Base-by-base conservation (phyloP, 2,329 filamentous ascomycete species). In the Fusarium sp. region DNA sequence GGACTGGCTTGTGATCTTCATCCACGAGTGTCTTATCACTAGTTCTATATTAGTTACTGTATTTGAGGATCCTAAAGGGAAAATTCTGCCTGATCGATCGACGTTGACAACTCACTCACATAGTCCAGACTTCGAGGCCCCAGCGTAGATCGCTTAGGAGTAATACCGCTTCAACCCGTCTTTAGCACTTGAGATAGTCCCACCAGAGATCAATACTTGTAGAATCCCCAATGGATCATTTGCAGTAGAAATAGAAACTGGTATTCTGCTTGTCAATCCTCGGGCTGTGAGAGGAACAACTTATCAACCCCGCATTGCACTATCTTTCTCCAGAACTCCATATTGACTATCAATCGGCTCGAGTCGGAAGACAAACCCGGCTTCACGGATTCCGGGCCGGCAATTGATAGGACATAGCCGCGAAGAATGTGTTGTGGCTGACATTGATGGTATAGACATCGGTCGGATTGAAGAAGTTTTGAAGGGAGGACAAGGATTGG, bases 341-440 rank as follows among this genome's bases (percentile, higher is more conserved):
- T 45, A 46, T 5, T 23, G 41, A 34, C 37, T 58, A 49, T 47
- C 64, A 48, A 30, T 28, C 54, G 47, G 61, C 61, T 59, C 34
- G 50, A 28, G 25, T 66, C 62, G 62, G 61, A 30, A 65, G 18
- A 28, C 18, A 18, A 53, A 53, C 46, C 61, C 62, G 62, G 42
- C 13, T 32, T 18, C 11, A 48, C 46, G 28, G 34, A 25, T 28
- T 25, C 14, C 20, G 20, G 20, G 23, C 60, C 81, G 89, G 89
- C 83, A 12, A 10, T 47, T 41, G 9, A 20, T 34, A 13, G 4
- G 16, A 21, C 14, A 18, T 13, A 11, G 12, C 16, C 20, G 13
- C 16, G 6, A 8, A 12, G 18, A 18, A 16, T 14, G 5, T n/a
- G 21, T 25, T 27, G 32, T 43, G 41, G 41, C 41, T 43, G 41